A percentile compares a stretch with the other conserved stretches of the same genome.
Evolutionary conservation across 2,329 filamentous ascomycete genomes (phyloP).

Genomic region (Fusarium floridanum): DNA sequence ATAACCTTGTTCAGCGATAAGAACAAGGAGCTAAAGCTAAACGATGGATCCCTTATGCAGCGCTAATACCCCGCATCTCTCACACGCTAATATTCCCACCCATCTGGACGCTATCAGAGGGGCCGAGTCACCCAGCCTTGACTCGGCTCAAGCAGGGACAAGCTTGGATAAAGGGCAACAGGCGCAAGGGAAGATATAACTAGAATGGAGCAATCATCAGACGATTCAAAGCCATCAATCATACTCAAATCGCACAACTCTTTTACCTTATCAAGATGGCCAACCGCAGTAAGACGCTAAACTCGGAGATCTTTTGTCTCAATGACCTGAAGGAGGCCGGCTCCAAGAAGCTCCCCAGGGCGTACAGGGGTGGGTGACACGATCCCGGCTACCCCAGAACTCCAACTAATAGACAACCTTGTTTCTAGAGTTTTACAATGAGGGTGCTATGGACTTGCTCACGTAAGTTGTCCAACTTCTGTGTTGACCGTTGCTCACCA

Average conservation of each 20-base stretch:
- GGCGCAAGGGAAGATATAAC: background rate
- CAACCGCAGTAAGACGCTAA: slow-evolving; percentile 6
- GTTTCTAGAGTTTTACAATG: background rate
- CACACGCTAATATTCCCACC: background rate
- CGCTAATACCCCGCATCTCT: background rate
- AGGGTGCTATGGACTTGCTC: slow-evolving; percentile 3
- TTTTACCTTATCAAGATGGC: background rate
- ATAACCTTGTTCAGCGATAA: background rate
- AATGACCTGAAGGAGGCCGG: slow-evolving; percentile 12
- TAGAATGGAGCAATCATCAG: background rate
- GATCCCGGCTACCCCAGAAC: background rate
- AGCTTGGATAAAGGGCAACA: background rate
- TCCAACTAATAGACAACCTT: background rate
- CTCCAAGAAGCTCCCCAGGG: slow-evolving; percentile 1
- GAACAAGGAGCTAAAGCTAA: background rate
- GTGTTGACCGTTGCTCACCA: background rate
- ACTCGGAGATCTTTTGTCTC: slow-evolving; percentile 17
- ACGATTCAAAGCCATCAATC: background rate
- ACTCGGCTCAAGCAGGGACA: background rate
- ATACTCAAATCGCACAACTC: background rate
- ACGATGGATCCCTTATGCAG: background rate
- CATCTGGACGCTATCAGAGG: background rate
- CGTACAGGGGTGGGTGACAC: slow-evolving; percentile 3
- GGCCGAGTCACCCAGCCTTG: background rate
- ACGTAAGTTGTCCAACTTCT: background rate